Base-by-base conservation (phyloP, 2,329 filamentous ascomycete genomes). In the Corynespora cassiicola region DNA sequence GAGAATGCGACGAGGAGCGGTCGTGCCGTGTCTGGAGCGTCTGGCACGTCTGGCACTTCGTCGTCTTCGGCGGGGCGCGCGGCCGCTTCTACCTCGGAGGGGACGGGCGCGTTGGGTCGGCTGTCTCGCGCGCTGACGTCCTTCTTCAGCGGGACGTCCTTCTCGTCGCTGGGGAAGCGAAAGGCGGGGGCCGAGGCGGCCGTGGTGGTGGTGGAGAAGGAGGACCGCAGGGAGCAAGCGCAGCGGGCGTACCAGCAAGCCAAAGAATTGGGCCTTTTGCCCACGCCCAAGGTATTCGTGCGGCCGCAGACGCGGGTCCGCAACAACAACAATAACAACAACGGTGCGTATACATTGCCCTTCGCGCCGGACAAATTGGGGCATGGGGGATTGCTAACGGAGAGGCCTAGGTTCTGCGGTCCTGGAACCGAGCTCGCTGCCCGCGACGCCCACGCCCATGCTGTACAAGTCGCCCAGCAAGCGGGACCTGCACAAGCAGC, bases 401-500 rank as follows among this genome's bases (percentile, higher is more conserved):
- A n/a, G n/a, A n/a, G n/a, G n/a, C n/a, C n/a, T n/a, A n/a, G n/a
- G n/a, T n/a, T n/a, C n/a, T n/a, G n/a, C n/a, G n/a, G n/a, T n/a
- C n/a, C n/a, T n/a, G n/a, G n/a, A n/a, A n/a, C n/a, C 21, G 6
- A 21, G 23, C 24, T 17, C 36, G 8, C 32, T 45, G 7, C 29
- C 26, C 21, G 25, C n/a, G 16, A 21, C 58, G 10, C 43, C 47
- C 19, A 62, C 58, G 2, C 63, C 59, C 1, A 45, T 50, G 5
- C 57, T 79, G 21, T 73, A 72, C 40, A 72, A 70, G 25, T 71
- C 76, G 16, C 72, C 73, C 3, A 81, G 78, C 2, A 78, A 76
- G 52, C 78, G 76, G 50, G 81, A 84, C 35, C 64, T 84, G 5
- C 70, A 76, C 32, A 77, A 75, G 52, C 78, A 84, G 51, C 70